Conservation (phyloP, 257 asterid genomes). For the Buddleja alternifolia region DNA sequence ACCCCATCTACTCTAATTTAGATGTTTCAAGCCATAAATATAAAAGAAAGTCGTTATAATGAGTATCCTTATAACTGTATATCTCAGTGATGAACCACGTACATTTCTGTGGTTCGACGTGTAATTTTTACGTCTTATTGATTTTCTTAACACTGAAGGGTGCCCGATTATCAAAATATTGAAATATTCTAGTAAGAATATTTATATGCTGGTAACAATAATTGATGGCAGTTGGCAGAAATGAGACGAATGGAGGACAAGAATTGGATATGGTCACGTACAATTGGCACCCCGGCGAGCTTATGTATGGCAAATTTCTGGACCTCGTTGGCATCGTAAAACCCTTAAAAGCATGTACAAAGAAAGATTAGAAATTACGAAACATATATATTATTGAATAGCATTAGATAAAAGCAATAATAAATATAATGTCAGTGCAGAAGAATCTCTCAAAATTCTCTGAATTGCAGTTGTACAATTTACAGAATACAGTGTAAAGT, state of each 20-base stretch:
- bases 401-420: neutral
- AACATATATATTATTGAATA: neutral
- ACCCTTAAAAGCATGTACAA: neutral
- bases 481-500: neutral
- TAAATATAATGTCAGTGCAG: neutral
- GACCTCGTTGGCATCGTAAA: constrained; percentile 59
- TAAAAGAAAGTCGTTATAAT: no score
- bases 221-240: constrained; percentile 70
- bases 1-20: no score
- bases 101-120: no score
- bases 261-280: constrained; percentile 76
- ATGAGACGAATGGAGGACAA: constrained; percentile 50
- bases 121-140: no score
- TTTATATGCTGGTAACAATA: neutral
- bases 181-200: neutral
- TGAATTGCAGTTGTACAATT: constrained; percentile 14
- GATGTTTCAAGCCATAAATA: no score
- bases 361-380: neutral
- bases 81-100: no score
- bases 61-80: no score
- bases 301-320: constrained; percentile 59
- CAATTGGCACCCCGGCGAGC: constrained; percentile 85
- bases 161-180: neutral
- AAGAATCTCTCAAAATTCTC: neutral
- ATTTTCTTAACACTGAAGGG: no score